Evolutionary conservation across 164 flowering plant species (phyloP), one percentile per base, ranked within the genome.

Genomic region (Umbellularia californica): DNA sequence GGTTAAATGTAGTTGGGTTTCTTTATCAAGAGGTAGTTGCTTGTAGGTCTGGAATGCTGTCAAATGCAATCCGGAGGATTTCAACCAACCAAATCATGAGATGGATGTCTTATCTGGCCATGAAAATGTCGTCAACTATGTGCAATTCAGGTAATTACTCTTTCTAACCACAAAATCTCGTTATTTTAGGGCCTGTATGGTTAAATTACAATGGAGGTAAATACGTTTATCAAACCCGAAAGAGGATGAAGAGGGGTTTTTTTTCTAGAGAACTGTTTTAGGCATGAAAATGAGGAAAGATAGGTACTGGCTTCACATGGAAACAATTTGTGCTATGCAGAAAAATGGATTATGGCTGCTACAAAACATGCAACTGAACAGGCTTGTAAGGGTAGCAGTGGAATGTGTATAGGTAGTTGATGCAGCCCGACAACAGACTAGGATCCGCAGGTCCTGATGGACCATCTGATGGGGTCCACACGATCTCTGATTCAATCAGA

Each of bases 111-210:
- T 94, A 74, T 79, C 94, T 75, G 98, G 98, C 70, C 98, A 94
- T 79, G 97, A 92, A 82, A 89, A 94, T 85, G 98, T 89, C 81
- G 97, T 93, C 76, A 92, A 95, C 70, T 95, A 92, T 81, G 98
- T 91, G 66, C 98, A 94, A 70, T 94, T 92, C 83, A 91, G 97
- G 98, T 92, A 75, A 23, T 84, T 72, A 17, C 4, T 58, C 27
- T 33, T 41, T 30, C 2, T 28, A 50, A 70, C 22, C 30, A 28
- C 35, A 30, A 30, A 66, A 25, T 55, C 64, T 69, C 28, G 2
- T 55, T 55, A 15, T 55, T 55, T 55, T 55, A 20, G 60, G 60
- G 60, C n/a, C 60, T 55, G n/a, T 14, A 17, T 55, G 60, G 60
- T 55, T 55, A 55, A 55, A 55, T 15, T 55, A 55, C n/a, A 20